Percentiles rank a stretch among this genome's conserved stretches.
These are phyloP conservation scores for Hypomyces perniciosus DNA, from an alignment of 2,329 filamentous ascomycete species.

Conservation along the genomic window DNA sequence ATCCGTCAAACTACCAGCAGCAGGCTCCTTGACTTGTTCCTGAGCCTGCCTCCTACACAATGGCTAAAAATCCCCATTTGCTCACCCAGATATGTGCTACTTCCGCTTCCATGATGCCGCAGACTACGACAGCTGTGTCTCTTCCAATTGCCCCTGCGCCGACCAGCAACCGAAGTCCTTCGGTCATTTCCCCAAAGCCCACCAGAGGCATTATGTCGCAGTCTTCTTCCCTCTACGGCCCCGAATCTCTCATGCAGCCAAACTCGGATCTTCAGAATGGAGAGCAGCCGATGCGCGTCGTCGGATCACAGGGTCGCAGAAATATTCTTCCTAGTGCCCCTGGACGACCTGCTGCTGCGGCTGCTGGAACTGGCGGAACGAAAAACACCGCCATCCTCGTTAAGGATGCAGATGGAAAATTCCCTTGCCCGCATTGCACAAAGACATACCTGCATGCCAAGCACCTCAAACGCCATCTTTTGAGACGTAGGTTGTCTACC, in stretches of 20 bases:
- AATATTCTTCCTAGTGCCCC: slow-evolving; percentile 89
- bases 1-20: slow-evolving; percentile 49
- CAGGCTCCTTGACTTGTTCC: slow-evolving; percentile 42
- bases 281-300: slow-evolving; percentile 78
- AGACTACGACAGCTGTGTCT: slow-evolving; percentile 58
- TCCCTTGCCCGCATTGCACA: slow-evolving; percentile 94
- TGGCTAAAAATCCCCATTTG: slow-evolving; percentile 52
- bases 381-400: slow-evolving; percentile 83
- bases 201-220: slow-evolving; percentile 58
- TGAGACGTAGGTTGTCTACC: slow-evolving; percentile 71
- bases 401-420: slow-evolving; percentile 97
- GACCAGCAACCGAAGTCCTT: slow-evolving; percentile 48
- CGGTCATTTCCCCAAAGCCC: slow-evolving; percentile 65
- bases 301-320: slow-evolving; percentile 87
- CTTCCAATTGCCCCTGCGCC: slow-evolving; percentile 73
- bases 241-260: slow-evolving; percentile 51
- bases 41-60: slow-evolving; percentile 46
- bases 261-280: slow-evolving; percentile 49
- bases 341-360: slow-evolving; percentile 71
- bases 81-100: slow-evolving; percentile 50
- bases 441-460: slow-evolving; percentile 98
- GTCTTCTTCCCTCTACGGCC: slow-evolving; percentile 54
- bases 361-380: slow-evolving; percentile 58
- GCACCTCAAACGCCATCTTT: slow-evolving; percentile 91
- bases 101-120: slow-evolving; percentile 57